Evolutionary conservation across 768 basidiomycete species (phyloP), one percentile per base, ranked within the genome.

Genomic region (Mycena vulgaris): DNA sequence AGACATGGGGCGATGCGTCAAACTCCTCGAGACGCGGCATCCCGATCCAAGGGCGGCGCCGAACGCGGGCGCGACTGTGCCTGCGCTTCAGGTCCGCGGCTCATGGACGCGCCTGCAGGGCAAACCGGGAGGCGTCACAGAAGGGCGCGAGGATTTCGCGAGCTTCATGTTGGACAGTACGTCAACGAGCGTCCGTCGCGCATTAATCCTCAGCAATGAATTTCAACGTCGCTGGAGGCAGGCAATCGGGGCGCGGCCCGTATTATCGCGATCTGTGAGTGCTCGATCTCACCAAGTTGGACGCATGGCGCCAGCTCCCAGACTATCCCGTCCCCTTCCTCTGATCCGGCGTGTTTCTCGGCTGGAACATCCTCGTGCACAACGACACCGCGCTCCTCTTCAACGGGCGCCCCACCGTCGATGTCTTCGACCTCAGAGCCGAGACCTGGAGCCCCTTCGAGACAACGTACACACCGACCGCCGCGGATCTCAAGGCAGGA

Each of bases 351-450:
- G 62, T 63, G 2, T 77, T 77, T 48, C 42, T 77, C 9, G 77
- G 77, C 25, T 78, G 75, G 75, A 64, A 61, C 11, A 76, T 80
- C 48, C 23, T 74, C 59, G 68, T 80, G 2, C 48, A 69, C 3
- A 71, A 83, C 57, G 70, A 78, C 14, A 77, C 76, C 51, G 84
- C 82, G 2, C 81, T 83, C 62, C 76, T 83, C 42, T 84, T 83
- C 76, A 77, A 74, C 14, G 84, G 83, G 2, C 61, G 67, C 7
- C 69, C 70, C 0, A 62, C 65, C 0, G 53, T 84, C 53, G 80
- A 81, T 40, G 80, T 72, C 67, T 82, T 84, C 64, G 82, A 86
- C 66, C 80, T 86, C 21, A 66, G 59, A 21, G 78, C 74, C 0
- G 79, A 83, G 47, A 73, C 27, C 3, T 85, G 84, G 84, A 75